A percentile compares a stretch with the other conserved stretches of the same genome.
Evolutionary conservation across 176 grass and related monocot genomes (phyloP).

Genomic region (maize (Zea mays)): DNA sequence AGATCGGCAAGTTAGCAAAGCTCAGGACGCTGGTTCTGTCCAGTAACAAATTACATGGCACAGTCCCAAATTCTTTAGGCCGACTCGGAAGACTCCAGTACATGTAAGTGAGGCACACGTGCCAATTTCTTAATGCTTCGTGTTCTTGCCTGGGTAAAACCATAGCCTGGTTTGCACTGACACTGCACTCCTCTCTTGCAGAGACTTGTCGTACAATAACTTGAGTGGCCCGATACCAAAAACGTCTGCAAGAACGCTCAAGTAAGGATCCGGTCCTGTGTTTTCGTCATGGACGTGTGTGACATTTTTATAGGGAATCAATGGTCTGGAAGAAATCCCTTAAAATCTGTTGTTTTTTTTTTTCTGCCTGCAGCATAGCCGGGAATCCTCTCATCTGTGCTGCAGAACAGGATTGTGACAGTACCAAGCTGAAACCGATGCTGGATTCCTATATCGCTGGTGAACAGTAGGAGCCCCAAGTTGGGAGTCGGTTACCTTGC

Average conservation of each 20-base stretch:
- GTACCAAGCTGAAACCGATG: constrained; percentile 43
- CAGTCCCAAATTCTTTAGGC: not conserved
- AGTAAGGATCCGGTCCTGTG: constrained; percentile 46
- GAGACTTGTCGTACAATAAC: constrained; percentile 81
- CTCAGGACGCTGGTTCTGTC: constrained; percentile 80
- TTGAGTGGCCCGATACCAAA: constrained; percentile 58
- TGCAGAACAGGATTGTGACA: constrained; percentile 52
- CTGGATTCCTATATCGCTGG: constrained; percentile 29
- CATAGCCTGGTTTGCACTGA: not conserved
- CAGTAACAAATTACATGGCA: not conserved
- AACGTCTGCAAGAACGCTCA: constrained; percentile 66
- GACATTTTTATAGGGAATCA: not conserved
- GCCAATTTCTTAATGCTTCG: not conserved
- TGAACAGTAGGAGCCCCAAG: constrained; percentile 51
- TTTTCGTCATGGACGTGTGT: not conserved
- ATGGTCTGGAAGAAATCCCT: not conserved
- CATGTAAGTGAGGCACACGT: constrained; percentile 51
- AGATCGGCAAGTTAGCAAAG: constrained; percentile 61
- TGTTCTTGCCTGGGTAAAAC: not conserved
- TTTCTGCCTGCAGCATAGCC: constrained; percentile 82
- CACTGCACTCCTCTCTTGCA: constrained; percentile 31
- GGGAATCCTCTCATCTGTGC: constrained; percentile 73
- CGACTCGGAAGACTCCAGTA: constrained; percentile 24
- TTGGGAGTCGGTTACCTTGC: constrained; percentile 43
- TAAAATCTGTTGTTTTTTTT: too few species aligned